Percentiles rank a stretch among this genome's conserved stretches.
These are phyloP conservation scores for Tolypocladium amazonense DNA, from an alignment of 2,329 filamentous ascomycete genomes.

Conservation along the genomic window DNA sequence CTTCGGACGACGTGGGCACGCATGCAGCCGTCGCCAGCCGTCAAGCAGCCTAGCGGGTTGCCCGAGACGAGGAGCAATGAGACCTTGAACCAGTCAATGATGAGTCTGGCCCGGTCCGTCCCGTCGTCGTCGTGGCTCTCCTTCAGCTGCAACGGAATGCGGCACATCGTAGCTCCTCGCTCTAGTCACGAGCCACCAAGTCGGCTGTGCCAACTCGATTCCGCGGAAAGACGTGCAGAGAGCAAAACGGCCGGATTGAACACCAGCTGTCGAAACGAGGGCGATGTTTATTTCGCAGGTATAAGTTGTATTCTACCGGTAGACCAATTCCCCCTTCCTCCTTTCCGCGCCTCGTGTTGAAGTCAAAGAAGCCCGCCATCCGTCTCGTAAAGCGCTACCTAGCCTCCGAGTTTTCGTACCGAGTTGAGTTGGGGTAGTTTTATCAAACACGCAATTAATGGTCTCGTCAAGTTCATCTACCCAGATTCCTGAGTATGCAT, in stretches of 20 bases:
- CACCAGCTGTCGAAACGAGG: background rate
- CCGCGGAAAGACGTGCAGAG: no score
- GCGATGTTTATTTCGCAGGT: background rate
- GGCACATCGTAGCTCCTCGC: no score
- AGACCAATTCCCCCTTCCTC: background rate
- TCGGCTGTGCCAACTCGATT: no score
- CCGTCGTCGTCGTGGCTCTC: background rate
- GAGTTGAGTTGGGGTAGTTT: background rate
- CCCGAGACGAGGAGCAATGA: background rate
- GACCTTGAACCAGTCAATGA: background rate
- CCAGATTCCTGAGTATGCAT: background rate
- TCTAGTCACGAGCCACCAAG: no score
- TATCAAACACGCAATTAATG: background rate
- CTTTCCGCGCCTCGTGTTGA: conserved; percentile 12
- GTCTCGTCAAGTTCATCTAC: background rate
- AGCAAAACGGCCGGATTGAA: background rate
- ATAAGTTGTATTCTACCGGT: no score
- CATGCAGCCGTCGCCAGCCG: background rate
- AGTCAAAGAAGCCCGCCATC: background rate
- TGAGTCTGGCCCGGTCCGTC: background rate
- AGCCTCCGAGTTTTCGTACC: background rate
- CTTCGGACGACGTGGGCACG: no score
- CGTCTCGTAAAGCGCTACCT: background rate
- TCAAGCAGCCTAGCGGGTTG: background rate
- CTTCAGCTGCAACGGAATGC: no score